Percentiles rank a stretch among this genome's conserved stretches.
Conservation (phyloP, 768 basidiomycete species). For the Amanita rubescens region DNA sequence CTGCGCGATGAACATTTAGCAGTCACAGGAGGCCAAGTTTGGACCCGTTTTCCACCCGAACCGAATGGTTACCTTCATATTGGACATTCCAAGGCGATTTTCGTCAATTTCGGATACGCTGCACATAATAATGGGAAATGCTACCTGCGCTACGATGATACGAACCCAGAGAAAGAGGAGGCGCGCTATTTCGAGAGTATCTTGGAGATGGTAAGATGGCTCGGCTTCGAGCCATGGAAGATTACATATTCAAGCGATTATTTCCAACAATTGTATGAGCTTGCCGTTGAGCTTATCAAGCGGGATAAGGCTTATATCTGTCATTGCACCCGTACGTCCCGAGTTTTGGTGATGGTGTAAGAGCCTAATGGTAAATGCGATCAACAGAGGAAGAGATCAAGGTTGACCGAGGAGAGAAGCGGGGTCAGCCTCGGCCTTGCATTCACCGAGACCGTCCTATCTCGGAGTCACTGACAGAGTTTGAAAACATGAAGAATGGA, state of each 20-base stretch:
- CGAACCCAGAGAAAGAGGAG: slow-evolving; percentile 98
- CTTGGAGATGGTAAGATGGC: slow-evolving; percentile 90
- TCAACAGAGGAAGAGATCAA: slow-evolving; percentile 85
- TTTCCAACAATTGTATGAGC: slow-evolving; percentile 78
- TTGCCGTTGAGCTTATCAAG: slow-evolving; percentile 84
- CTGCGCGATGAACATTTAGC: slow-evolving; percentile 79
- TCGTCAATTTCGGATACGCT: slow-evolving; percentile 98
- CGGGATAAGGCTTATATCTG: slow-evolving; percentile 93
- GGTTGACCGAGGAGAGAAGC: slow-evolving; percentile 77
- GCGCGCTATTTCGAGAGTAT: slow-evolving; percentile 95
- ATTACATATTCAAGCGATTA: slow-evolving; percentile 99
- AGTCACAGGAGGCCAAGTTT: slow-evolving; percentile 74
- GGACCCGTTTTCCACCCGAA: slow-evolving; percentile 97
- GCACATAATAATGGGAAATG: slow-evolving; percentile 88
- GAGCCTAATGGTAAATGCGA: slow-evolving; percentile 1
- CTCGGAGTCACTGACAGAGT: slow-evolving; percentile 82
- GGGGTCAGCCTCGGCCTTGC: slow-evolving; percentile 76
- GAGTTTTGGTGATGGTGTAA: slow-evolving; percentile 23
- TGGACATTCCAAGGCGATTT: slow-evolving; percentile 98
- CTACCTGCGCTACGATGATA: slow-evolving; percentile 96
- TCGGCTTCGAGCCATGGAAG: slow-evolving; percentile 97
- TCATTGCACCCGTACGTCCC: slow-evolving; percentile 74
- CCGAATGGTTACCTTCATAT: slow-evolving; percentile 96
- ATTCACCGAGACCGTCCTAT: slow-evolving; percentile 80
- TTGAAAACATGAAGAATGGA: slow-evolving; percentile 88